Base-by-base conservation (phyloP, 2,329 filamentous ascomycete species). In the Aspergillus sp. region DNA sequence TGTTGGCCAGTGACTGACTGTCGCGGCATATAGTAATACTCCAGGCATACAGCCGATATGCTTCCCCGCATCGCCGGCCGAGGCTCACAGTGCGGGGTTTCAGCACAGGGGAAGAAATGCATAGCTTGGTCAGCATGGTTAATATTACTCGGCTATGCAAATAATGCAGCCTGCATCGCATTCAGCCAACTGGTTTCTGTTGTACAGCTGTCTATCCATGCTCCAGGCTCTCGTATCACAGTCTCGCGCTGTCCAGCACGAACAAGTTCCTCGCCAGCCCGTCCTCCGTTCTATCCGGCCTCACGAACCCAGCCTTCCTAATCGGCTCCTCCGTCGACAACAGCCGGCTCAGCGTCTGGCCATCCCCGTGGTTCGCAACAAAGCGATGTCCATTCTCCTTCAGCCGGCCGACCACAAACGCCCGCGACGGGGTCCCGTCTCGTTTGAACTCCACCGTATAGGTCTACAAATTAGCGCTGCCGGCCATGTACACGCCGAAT, bases 391-490 rank as follows among this genome's bases (percentile, higher is more conserved):
- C 60, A 34, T 56, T 66, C 1, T 42, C 46, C 32, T 54, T 64
- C 34, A 79, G 41, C 19, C 70, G 58, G 0, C 74, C 74, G 0
- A 78, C 58, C 2, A 78, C 54, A 47, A 68, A 64, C 1, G 66
- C 74, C 17, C 51, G 49, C 10, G 53, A 34, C 0, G 74, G 72
- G 1, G 47, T 58, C 3, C 70, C 71, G 34, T 70, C 61, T 3
- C 74, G 63, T 15, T 58, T 55, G 45, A 69, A 78, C 31, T 75
- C 68, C 1, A 77, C 69, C 0, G 74, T 78, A 34, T 78, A 79
- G 7, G 74, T 78, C 69, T 76, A 16, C 8, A 10, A 1, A 22
- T 24, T 22, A 22, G 19, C 10, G 10, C 19, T 22, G 6, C 19
- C 10, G 5, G 19, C 10, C 19, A 22, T 22, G n/a, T 22, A 22